Percentiles rank a stretch among this genome's conserved stretches.
Conservation (phyloP, 306 rosid species). For the Bauhinia variegata region DNA sequence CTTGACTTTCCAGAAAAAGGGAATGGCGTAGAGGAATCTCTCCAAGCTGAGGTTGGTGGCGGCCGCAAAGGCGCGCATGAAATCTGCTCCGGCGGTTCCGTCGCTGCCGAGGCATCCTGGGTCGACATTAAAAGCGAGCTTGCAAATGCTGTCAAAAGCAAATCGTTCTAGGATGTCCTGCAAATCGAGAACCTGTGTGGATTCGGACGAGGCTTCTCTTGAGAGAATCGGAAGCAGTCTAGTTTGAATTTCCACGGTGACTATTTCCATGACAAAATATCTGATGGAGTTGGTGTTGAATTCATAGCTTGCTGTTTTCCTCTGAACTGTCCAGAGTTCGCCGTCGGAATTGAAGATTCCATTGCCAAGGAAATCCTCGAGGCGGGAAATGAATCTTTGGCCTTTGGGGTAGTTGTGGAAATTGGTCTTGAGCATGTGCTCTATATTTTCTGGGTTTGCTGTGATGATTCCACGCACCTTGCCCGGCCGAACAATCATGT, state of each 20-base stretch:
- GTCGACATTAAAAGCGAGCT: neutral
- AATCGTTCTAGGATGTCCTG: conserved; percentile 41
- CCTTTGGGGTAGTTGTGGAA: conserved; percentile 64
- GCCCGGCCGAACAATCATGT: conserved; percentile 34
- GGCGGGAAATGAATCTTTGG: conserved; percentile 12
- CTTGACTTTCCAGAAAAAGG: conserved; percentile 32
- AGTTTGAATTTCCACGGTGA: conserved; percentile 36
- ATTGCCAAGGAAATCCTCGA: conserved; percentile 48
- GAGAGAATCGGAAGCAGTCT: conserved; percentile 42
- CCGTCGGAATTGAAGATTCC: conserved; percentile 59
- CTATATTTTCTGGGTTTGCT: conserved; percentile 49
- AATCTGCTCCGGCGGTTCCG: conserved; percentile 39
- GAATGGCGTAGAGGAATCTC: conserved; percentile 45
- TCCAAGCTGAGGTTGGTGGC: conserved; percentile 51
- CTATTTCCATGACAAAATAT: conserved; percentile 45
- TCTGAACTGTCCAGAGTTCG: conserved; percentile 48
- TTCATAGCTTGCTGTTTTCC: conserved; percentile 55
- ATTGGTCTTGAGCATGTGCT: conserved; percentile 54
- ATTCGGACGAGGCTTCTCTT: conserved; percentile 13
- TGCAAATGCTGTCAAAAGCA: neutral
- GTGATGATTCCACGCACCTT: conserved; percentile 34
- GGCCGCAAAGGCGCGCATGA: conserved; percentile 70
- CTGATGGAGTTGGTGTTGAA: conserved; percentile 52
- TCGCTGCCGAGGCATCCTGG: conserved; percentile 56
- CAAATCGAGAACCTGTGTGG: conserved; percentile 38